A percentile compares a stretch with the other conserved stretches of the same genome.
phyloP scores from a whole-genome alignment of 2,329 filamentous ascomycete genomes.

The Myriosclerotinia scirpicola region DNA sequence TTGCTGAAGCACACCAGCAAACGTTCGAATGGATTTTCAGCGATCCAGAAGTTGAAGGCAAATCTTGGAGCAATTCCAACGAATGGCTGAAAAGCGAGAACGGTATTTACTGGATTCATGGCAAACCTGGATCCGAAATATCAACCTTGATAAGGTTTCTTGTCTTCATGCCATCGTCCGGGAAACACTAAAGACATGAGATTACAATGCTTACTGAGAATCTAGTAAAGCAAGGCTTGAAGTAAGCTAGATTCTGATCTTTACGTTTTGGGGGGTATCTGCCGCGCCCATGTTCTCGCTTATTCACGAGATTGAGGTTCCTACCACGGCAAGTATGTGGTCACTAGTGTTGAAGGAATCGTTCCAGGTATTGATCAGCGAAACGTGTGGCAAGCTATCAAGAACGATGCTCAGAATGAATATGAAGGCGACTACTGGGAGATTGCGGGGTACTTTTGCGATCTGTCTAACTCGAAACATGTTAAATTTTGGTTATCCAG shows the following conservation, averaged over 20 bases:
- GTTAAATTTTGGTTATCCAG: background rate
- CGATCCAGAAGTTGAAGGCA: background rate
- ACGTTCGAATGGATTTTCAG: constrained; percentile 28
- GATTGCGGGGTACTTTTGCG: background rate
- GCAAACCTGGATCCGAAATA: constrained; percentile 35
- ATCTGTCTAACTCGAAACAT: background rate
- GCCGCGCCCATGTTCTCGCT: too few species aligned
- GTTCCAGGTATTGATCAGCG: background rate
- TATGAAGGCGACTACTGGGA: constrained; percentile 1
- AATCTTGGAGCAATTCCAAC: constrained; percentile 20
- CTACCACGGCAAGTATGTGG: too few species aligned
- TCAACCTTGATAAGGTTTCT: too few species aligned
- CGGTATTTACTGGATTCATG: background rate
- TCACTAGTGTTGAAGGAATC: background rate
- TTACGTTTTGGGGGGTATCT: too few species aligned
- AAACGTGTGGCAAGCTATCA: background rate
- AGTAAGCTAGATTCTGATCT: too few species aligned
- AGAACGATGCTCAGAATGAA: constrained; percentile 8
- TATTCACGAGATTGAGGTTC: too few species aligned
- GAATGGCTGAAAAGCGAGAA: constrained; percentile 22
- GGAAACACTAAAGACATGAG: too few species aligned
- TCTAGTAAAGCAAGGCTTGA: too few species aligned
- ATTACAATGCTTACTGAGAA: too few species aligned
- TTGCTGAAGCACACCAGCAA: background rate
- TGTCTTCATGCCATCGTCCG: too few species aligned